Conservation (phyloP, 169 alveolate species). For the Toxoplasma gondii region DNA sequence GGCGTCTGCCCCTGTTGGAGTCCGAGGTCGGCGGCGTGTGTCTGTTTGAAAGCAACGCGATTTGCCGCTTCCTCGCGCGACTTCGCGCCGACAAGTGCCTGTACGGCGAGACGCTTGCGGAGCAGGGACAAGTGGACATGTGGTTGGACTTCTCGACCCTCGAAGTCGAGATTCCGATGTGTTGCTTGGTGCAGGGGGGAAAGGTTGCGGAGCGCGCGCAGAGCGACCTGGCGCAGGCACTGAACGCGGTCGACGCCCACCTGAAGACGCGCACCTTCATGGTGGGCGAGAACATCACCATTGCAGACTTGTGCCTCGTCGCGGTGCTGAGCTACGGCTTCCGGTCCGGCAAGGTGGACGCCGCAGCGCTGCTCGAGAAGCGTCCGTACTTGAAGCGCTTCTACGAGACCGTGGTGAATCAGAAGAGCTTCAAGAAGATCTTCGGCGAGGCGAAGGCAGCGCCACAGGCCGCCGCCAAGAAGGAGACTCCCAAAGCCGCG, state of each 20-base stretch:
- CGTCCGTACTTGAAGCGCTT: slow-evolving; percentile 33
- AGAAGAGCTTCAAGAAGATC: slow-evolving; percentile 46
- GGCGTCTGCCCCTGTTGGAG: slow-evolving; percentile 34
- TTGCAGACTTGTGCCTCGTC: slow-evolving; percentile 68
- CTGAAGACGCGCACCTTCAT: slow-evolving; percentile 62
- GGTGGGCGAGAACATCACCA: slow-evolving; percentile 70
- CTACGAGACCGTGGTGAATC: slow-evolving; percentile 38
- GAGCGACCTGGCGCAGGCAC: slow-evolving; percentile 61
- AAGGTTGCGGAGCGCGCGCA: slow-evolving; percentile 51
- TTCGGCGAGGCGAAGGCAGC: slow-evolving; percentile 1
- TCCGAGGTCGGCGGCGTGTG: slow-evolving; percentile 28
- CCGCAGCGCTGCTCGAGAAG: neutral
- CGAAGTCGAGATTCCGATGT: slow-evolving; percentile 68
- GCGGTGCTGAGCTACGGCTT: slow-evolving; percentile 13
- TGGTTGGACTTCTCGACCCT: slow-evolving; percentile 67
- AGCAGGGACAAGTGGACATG: slow-evolving; percentile 58
- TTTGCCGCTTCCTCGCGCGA: slow-evolving; percentile 34
- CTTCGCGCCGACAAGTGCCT: slow-evolving; percentile 33
- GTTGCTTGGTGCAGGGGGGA: slow-evolving; percentile 38
- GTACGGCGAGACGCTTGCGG: slow-evolving; percentile 67
- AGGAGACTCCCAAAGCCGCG: neutral
- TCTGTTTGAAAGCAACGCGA: slow-evolving; percentile 27
- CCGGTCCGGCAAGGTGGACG: neutral
- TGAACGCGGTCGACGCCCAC: slow-evolving; percentile 62
- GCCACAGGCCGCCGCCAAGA: neutral